These are phyloP conservation scores for Castanea mollissima DNA, from an alignment of 306 rosid genomes.

Conservation along the genomic window DNA sequence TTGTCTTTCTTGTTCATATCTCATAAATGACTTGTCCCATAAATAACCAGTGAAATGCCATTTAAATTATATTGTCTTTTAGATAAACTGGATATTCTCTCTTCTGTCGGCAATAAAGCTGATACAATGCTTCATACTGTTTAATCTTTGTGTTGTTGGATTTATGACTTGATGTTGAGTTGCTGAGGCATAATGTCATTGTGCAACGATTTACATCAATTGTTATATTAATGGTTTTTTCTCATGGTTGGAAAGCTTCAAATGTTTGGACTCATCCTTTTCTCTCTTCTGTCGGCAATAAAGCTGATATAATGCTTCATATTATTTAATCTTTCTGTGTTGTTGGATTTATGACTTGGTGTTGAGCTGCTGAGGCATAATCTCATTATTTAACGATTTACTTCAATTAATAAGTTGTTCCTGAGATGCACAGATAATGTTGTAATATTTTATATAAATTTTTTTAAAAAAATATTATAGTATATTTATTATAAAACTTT, in stretches of 20 bases:
- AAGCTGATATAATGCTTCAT: background rate
- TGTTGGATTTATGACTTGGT: background rate
- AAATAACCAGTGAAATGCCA: no score
- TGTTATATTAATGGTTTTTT: background rate
- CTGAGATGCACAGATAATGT: no score
- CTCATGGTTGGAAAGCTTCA: background rate
- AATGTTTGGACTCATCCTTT: background rate
- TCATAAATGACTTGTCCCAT: no score
- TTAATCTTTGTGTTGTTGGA: background rate
- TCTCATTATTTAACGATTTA: background rate
- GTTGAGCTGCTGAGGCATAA: background rate
- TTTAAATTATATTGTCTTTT: no score
- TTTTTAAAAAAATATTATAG: no score
- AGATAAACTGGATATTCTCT: background rate
- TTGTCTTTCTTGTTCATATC: no score
- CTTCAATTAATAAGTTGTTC: background rate
- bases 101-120: slow-evolving; percentile 8
- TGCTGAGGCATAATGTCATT: background rate
- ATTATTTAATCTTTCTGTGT: background rate
- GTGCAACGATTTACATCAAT: background rate
- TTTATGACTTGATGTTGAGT: background rate
- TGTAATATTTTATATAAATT: no score
- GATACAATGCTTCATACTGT: background rate
- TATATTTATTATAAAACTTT: no score
- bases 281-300: slow-evolving; percentile 12